Evolutionary conservation across 2,329 filamentous ascomycete species (phyloP), one percentile per base, ranked within the genome.

Genomic region (Pseudopyricularia javanii): DNA sequence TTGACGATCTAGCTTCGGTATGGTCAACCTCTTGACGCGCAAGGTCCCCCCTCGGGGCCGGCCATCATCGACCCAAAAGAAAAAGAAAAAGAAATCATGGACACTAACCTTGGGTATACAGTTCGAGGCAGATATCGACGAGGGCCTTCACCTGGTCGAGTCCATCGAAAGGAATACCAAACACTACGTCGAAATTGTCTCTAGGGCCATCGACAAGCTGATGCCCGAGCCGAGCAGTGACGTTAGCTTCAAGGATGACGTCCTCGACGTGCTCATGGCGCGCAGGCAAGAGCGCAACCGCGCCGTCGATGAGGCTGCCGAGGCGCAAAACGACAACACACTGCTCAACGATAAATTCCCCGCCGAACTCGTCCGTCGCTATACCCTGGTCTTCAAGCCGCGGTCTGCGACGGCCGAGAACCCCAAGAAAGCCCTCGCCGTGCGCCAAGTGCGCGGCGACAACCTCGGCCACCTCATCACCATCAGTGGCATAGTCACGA

Each of bases 361-460:
- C 15, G 82, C 91, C 7, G 88, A 95, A 63, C 80, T 98, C 52
- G 96, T 89, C 5, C 85, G 93, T 56, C 82, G 93, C 65, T 98
- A 98, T 70, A 95, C 90, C 0, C 80, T 98, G 54, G 91, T 94
- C 65, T 96, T 98, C 75, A 96, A 95, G 73, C 91, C 93, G 20
- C 77, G 87, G 56, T 86, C 86, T n/a, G 79, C 83, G 3, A 82
- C 83, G 8, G 76, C 77, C 7, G 83, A 86, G 61, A 79, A 79
- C 51, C 72, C 74, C 2, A 64, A 71, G 47, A 85, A 84, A 64
- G 74, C 82, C 2, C 72, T 97, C 55, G 91, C 93, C n/a, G 93
- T 98, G 30, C 85, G 93, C 58, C 83, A 97, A 63, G 88, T 98
- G 30, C 84, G 88, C 43, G 93, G 91, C 60, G 91, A 96, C 61